Evolutionary conservation across 805 yeast species (phyloP).

Genomic region (Spathaspora gorwiae): DNA sequence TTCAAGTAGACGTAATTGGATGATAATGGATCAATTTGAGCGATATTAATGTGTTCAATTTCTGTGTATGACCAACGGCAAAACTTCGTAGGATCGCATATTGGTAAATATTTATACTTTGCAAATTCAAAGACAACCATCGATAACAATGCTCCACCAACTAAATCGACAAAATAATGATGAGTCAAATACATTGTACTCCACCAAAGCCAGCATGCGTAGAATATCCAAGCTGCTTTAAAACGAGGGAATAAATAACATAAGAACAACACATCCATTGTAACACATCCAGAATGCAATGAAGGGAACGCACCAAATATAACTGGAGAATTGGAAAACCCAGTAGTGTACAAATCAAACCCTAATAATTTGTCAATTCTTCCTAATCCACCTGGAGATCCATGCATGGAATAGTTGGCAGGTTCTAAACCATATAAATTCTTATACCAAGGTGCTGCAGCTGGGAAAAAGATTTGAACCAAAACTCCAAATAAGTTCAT

Average conservation of each 20-base stretch:
- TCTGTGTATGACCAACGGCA: constrained; percentile 67
- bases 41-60: constrained; percentile 22
- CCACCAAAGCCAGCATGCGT: constrained; percentile 97
- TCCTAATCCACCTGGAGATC: constrained; percentile 93
- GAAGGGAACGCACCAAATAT: constrained; percentile 89
- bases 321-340: constrained; percentile 82
- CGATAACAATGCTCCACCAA: constrained; percentile 88
- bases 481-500: constrained; percentile 86
- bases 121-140: constrained; percentile 65
- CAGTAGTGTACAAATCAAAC: constrained; percentile 74
- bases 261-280: constrained; percentile 87
- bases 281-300: constrained; percentile 89
- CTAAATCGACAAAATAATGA: constrained; percentile 90
- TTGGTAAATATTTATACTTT: constrained; percentile 65
- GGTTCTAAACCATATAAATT: constrained; percentile 78
- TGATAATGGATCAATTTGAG: constrained; percentile 28
- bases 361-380: constrained; percentile 80
- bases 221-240: constrained; percentile 61
- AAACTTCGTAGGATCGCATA: constrained; percentile 44
- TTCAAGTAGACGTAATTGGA: constrained; percentile 8
- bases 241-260: constrained; percentile 74
- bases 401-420: constrained; percentile 86
- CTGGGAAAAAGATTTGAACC: constrained; percentile 78
- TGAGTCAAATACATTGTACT: constrained; percentile 96
- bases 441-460: constrained; percentile 98